Evolutionary conservation across 306 rosid genomes (phyloP).

Genomic region (Mimosa bimucronata): DNA sequence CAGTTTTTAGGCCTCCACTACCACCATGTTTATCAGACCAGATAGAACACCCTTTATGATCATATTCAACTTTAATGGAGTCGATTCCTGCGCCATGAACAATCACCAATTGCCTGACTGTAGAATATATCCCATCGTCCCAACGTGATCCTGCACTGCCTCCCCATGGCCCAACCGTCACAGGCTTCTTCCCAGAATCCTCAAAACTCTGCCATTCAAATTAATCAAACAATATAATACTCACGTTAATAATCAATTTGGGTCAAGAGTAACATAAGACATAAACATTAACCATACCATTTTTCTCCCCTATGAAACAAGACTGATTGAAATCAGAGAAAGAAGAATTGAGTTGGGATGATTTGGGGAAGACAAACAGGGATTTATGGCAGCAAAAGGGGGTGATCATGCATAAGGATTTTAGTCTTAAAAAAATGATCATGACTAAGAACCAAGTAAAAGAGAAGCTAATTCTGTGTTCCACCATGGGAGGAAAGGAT

Average conservation of each 20-base stretch:
- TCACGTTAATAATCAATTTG: not conserved
- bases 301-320: slow-evolving; percentile 19
- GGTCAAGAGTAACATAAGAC: slow-evolving; percentile 13
- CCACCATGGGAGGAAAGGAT: slow-evolving; percentile 40
- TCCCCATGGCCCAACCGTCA: slow-evolving; percentile 81
- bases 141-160: slow-evolving; percentile 63
- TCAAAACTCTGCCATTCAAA: slow-evolving; percentile 48
- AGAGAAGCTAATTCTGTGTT: slow-evolving; percentile 41
- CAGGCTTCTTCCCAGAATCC: slow-evolving; percentile 43
- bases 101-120: slow-evolving; percentile 75
- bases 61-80: slow-evolving; percentile 80
- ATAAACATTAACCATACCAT: slow-evolving; percentile 40
- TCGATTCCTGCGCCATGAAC: slow-evolving; percentile 68
- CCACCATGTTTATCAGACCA: slow-evolving; percentile 87
- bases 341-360: slow-evolving; percentile 9
- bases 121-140: slow-evolving; percentile 70
- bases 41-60: slow-evolving; percentile 54
- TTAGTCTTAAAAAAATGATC: slow-evolving; percentile 37
- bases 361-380: slow-evolving; percentile 8
- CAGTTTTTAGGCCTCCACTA: slow-evolving; percentile 69
- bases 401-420: slow-evolving; percentile 25
- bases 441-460: slow-evolving; percentile 22
- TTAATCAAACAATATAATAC: slow-evolving; percentile 1
- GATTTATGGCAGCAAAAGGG: slow-evolving; percentile 37
- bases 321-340: slow-evolving; percentile 1